Conservation (phyloP, 2,329 filamentous ascomycete species). For the Xylariomycetidae sp. region DNA sequence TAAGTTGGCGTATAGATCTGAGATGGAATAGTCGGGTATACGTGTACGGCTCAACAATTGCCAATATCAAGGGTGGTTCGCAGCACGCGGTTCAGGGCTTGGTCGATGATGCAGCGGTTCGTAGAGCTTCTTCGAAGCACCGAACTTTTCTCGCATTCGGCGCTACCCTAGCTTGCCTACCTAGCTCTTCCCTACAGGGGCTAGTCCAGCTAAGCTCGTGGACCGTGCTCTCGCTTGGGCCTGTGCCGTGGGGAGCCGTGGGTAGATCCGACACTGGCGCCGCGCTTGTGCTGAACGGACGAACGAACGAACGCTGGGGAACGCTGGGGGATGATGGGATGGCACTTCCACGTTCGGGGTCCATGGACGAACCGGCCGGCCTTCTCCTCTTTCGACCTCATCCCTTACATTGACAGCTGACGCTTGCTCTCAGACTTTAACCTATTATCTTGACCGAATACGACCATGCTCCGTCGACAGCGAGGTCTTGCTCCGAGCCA, state of each 20-base stretch:
- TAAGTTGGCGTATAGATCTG: slow-evolving; percentile 5
- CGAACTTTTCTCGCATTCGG: not conserved
- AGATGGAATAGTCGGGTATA: slow-evolving; percentile 1
- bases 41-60: not conserved
- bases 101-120: not conserved
- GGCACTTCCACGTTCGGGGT: too few species aligned
- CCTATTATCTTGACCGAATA: too few species aligned
- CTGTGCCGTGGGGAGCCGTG: not conserved
- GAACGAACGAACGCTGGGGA: not conserved
- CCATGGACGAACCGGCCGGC: too few species aligned
- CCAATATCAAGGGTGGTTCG: not conserved
- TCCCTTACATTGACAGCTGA: too few species aligned
- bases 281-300: not conserved
- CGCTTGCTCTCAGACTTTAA: too few species aligned
- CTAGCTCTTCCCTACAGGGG: not conserved
- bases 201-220: slow-evolving; percentile 5
- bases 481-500: too few species aligned
- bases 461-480: too few species aligned
- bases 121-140: not conserved
- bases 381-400: too few species aligned
- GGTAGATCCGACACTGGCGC: not conserved
- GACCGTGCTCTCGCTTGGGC: slow-evolving; percentile 5
- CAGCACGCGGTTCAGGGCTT: not conserved
- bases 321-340: too few species aligned
- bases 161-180: too few species aligned